Base-by-base conservation (phyloP, 768 basidiomycete species). In the Lactarius pseudohatsudake region DNA sequence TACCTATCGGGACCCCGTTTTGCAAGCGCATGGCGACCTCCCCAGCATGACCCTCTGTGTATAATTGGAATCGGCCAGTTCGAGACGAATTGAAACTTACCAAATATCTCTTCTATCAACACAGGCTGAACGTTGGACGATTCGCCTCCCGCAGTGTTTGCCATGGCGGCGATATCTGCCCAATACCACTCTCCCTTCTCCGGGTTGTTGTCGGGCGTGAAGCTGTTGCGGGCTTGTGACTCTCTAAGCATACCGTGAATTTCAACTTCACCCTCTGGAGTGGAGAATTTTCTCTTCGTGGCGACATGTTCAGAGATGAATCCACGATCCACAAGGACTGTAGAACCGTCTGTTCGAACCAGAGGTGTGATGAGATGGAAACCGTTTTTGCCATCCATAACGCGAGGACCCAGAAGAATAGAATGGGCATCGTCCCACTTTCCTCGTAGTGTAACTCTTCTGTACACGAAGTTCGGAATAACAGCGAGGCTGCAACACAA, bases 241-340 rank as follows among this genome's bases (percentile, higher is more conserved):
- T 86, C 89, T 63, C 94, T 84, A 62, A 98, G 81, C 91, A 98
- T 94, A 61, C 94, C 96, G 36, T 91, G 77, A 2, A 98, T 76
- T 69, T 92, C 84, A 1, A 94, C 87, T 72, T 87, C 85, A 7
- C 80, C 85, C 30, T 75, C 74, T 57, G 85, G 84, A 56, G 74
- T 70, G 61, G 76, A 74, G 38, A 69, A 75, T 66, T 74, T 68
- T 38, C 72, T 65, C 56, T 76, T 70, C 57, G 79, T 77, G 2
- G 83, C 82, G 20, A 81, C 82, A 10, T 88, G 87, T 57, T 81
- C 81, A 50, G 83, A 75, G 30, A 99, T 84, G 76, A 98, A 98
- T 0, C 97, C 97, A 50, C 96, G 86, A 77, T 98, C 92, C 59
- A 99, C 90, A 26, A 98, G 81, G 40, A 99, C 81, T 1, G 94